Evolutionary conservation across 805 yeast genomes (phyloP).

Genomic region (Kodamaea leandrae): DNA sequence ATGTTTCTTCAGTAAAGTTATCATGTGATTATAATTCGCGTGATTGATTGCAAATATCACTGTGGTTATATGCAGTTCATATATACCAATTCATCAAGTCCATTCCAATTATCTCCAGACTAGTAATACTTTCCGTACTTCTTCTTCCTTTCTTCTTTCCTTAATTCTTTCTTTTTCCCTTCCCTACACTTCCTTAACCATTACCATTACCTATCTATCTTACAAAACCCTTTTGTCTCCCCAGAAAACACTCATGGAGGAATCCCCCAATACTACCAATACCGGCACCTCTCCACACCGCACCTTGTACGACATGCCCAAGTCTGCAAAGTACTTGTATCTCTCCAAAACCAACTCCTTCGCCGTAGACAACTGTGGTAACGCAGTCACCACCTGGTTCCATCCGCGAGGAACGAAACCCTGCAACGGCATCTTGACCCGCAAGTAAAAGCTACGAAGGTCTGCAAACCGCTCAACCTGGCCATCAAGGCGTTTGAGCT

Average conservation of each 20-base stretch:
- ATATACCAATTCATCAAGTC: too few species aligned
- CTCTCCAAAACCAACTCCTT: constrained; percentile 3
- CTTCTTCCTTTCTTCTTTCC: constrained; percentile 1
- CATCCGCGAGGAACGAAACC: constrained; percentile 2
- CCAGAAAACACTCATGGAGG: constrained; percentile 3
- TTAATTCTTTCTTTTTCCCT: constrained; percentile 4
- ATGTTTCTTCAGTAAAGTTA: too few species aligned
- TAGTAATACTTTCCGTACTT: background rate
- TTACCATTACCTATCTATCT: background rate
- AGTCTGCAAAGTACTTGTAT: constrained; percentile 3
- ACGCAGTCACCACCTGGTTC: background rate
- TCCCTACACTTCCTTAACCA: background rate
- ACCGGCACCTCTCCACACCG: constrained; percentile 3
- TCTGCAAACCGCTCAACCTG: constrained; percentile 1
- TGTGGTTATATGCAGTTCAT: too few species aligned
- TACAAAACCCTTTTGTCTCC: constrained; percentile 6
- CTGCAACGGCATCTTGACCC: constrained; percentile 5
- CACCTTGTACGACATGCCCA: constrained; percentile 7
- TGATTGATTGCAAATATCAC: too few species aligned
- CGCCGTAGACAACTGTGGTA: constrained; percentile 2
- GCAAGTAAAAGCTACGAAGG: constrained; percentile 4
- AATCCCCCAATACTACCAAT: constrained; percentile 2
- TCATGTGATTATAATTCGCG: too few species aligned
- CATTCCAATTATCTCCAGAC: too few species aligned
- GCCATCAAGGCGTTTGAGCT: constrained; percentile 4